phyloP scores from a whole-genome alignment of 495 filamentous ascomycete genomes.

The Podospora pseudoanserina region DNA sequence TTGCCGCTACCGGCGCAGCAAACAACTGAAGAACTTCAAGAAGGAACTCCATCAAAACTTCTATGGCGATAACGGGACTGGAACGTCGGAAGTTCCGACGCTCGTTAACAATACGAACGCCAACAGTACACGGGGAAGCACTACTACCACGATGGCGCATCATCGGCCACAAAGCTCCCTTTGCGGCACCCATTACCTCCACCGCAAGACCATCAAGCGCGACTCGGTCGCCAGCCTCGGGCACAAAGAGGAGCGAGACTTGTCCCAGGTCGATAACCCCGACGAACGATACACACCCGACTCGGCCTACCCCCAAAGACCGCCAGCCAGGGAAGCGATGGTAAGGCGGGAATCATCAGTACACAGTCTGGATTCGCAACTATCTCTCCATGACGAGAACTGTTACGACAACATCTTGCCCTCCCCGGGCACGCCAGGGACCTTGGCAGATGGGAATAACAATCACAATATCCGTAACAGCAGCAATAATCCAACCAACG shows the following conservation, averaged over 20 bases:
- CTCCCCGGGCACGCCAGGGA: neutral
- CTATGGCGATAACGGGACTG: slow-evolving; percentile 2
- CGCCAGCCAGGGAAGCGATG: neutral
- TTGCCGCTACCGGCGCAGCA: slow-evolving; percentile 6
- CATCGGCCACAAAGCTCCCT: neutral
- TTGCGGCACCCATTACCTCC: neutral
- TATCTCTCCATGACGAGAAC: neutral
- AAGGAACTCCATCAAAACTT: slow-evolving; percentile 12
- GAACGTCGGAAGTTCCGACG: slow-evolving; percentile 9
- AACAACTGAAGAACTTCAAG: slow-evolving; percentile 5
- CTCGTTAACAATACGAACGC: neutral
- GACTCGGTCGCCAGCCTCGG: neutral
- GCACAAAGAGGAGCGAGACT: neutral
- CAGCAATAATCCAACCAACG: neutral
- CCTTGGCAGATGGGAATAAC: neutral
- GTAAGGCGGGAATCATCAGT: neutral
- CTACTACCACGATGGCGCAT: neutral
- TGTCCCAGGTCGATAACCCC: neutral
- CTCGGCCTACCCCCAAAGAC: neutral
- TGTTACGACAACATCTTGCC: neutral
- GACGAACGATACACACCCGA: neutral
- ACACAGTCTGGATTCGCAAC: neutral
- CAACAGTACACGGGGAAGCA: neutral
- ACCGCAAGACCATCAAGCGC: neutral
- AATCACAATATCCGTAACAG: neutral